These are phyloP conservation scores for Chara braunii DNA, from an alignment of 139 green algal species.

Conservation along the genomic window DNA sequence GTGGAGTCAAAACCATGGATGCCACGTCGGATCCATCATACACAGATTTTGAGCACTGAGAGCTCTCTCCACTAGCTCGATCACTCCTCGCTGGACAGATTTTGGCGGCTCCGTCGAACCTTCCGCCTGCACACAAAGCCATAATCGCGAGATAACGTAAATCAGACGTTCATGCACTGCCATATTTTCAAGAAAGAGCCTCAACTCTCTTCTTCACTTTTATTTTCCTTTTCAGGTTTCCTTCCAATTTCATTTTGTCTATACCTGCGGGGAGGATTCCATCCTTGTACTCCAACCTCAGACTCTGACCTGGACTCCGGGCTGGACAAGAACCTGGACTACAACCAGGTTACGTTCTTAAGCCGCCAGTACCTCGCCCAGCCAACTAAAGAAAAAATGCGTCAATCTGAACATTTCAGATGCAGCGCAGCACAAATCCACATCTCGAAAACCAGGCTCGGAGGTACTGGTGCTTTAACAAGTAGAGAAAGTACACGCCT, in stretches of 20 bases:
- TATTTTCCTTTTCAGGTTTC: background rate
- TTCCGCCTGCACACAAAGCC: background rate
- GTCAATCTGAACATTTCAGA: too few species aligned
- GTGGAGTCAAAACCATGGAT: conserved; percentile 45
- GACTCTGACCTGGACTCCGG: background rate
- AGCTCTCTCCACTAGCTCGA: conserved; percentile 69
- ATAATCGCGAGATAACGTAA: background rate
- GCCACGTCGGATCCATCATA: conserved; percentile 85
- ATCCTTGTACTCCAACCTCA: background rate
- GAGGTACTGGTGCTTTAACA: too few species aligned
- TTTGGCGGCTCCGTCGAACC: background rate
- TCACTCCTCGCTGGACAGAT: conserved; percentile 57
- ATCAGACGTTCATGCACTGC: background rate
- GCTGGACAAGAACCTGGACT: background rate
- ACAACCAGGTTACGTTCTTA: background rate
- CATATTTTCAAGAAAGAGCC: background rate
- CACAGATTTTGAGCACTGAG: conserved; percentile 66
- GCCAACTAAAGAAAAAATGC: too few species aligned
- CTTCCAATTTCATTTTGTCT: background rate
- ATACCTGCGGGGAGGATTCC: background rate
- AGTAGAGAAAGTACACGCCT: too few species aligned
- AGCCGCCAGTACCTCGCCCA: background rate
- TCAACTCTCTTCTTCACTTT: background rate
- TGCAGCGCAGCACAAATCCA: too few species aligned
- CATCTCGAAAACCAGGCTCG: too few species aligned